These are phyloP conservation scores for Xylaria castorea DNA, from an alignment of 495 filamentous ascomycete species.

Conservation along the genomic window DNA sequence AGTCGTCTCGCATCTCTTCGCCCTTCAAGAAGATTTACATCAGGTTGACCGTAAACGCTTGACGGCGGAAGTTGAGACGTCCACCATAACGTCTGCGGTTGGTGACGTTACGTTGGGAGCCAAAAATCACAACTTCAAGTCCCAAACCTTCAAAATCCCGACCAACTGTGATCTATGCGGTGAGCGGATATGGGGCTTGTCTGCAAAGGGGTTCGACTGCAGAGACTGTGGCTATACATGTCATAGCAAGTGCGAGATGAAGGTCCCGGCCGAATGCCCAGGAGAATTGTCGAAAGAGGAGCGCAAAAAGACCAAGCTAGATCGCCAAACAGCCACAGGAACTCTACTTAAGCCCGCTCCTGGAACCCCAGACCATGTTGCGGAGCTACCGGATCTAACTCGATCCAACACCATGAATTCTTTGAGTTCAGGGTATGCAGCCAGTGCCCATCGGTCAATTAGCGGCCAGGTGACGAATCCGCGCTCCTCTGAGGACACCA, in stretches of 20 bases:
- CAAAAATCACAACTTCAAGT: conserved; percentile 94
- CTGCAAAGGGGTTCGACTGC: conserved; percentile 94
- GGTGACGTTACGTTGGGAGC: conserved; percentile 92
- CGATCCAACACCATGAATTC: conserved; percentile 94
- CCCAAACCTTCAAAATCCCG: conserved; percentile 97
- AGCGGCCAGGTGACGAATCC: conserved; percentile 56
- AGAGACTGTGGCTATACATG: conserved; percentile 96
- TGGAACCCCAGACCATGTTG: conserved; percentile 47
- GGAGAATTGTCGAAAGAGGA: conserved; percentile 94
- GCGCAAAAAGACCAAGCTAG: conserved; percentile 86
- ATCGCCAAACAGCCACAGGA: conserved; percentile 81
- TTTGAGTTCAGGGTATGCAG: conserved; percentile 85
- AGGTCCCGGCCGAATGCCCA: conserved; percentile 93
- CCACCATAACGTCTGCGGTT: conserved; percentile 82
- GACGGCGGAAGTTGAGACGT: conserved; percentile 89
- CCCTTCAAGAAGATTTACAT: conserved; percentile 81
- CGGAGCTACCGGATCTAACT: conserved; percentile 65
- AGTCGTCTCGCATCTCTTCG: conserved; percentile 76
- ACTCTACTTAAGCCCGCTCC: conserved; percentile 52
- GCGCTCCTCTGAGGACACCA: conserved; percentile 55
- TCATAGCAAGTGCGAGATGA: conserved; percentile 98
- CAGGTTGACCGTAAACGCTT: conserved; percentile 85
- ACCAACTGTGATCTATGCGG: conserved; percentile 98
- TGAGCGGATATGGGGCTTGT: conserved; percentile 94
- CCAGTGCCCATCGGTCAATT: conserved; percentile 76